Evolutionary conservation across 73 alveolate genomes (phyloP).

Genomic region (Tetrahymena thermophila): DNA sequence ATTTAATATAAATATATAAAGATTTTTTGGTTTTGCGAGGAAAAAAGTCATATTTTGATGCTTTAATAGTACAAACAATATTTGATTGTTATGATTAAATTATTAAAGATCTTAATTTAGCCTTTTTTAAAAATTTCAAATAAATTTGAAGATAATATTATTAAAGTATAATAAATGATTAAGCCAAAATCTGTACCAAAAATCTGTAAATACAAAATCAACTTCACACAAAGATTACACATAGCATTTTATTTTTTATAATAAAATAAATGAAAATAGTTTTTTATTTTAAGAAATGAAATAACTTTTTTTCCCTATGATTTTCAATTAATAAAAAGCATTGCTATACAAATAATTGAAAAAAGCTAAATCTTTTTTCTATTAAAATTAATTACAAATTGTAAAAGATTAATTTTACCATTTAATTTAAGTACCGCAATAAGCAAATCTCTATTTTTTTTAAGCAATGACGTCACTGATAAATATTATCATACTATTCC

Average conservation of each 20-base stretch:
- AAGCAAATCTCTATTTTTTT: not conserved
- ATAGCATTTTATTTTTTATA: too few relatives aligned
- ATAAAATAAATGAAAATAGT: too few relatives aligned
- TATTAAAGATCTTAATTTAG: not conserved
- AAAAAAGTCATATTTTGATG: not conserved
- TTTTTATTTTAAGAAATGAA: too few relatives aligned
- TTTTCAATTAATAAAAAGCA: too few relatives aligned
- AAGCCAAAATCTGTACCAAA: not conserved
- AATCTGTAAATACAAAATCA: too few relatives aligned
- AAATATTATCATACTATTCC: not conserved
- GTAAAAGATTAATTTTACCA: not conserved
- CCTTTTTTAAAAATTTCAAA: not conserved
- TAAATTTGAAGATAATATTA: not conserved
- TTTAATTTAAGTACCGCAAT: not conserved
- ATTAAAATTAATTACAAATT: too few relatives aligned
- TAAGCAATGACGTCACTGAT: not conserved
- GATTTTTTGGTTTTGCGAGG: not conserved
- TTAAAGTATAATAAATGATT: not conserved
- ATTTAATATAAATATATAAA: not conserved
- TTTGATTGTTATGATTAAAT: not conserved
- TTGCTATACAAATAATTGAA: not conserved
- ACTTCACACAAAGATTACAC: too few relatives aligned
- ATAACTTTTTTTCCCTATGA: not conserved
- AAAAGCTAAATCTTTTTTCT: not conserved
- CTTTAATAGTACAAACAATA: not conserved